Conservation (phyloP, 495 filamentous ascomycete species). For the Parathielavia appendiculata region DNA sequence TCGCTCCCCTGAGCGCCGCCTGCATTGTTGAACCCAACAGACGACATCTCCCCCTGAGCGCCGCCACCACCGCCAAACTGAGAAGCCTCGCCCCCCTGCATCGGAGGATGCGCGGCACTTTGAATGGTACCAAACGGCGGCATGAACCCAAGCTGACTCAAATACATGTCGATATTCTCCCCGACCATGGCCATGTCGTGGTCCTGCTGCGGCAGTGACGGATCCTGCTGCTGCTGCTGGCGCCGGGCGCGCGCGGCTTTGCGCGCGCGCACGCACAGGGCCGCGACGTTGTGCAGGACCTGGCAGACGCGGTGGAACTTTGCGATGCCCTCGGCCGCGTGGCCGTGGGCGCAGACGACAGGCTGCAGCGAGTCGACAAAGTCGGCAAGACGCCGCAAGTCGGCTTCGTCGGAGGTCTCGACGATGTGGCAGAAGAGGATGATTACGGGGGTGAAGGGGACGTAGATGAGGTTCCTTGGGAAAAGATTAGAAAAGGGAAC, state of each 20-base stretch:
- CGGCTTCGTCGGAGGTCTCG: conserved; percentile 43
- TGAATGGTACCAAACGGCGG: conserved; percentile 28
- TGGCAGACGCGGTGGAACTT: conserved; percentile 58
- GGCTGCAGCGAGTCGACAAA: conserved; percentile 56
- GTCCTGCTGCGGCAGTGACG: conserved; percentile 38
- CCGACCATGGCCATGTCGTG: conserved; percentile 37
- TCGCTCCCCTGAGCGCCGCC: conserved; percentile 38
- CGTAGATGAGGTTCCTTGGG: conserved; percentile 56
- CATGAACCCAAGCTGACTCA: conserved; percentile 59
- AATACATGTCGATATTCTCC: conserved; percentile 60
- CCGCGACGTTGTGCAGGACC: conserved; percentile 56
- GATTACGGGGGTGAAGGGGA: conserved; percentile 65
- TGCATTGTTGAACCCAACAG: conserved; percentile 19
- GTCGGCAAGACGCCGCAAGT: conserved; percentile 49
- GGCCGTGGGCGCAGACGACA: conserved; percentile 32
- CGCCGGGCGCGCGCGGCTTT: conserved; percentile 40
- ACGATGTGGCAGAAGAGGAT: conserved; percentile 67
- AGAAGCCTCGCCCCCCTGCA: not conserved
- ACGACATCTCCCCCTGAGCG: conserved; percentile 4
- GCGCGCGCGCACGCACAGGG: conserved; percentile 54
- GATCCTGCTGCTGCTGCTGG: not conserved
- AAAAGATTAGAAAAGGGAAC: not conserved
- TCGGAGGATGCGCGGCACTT: not conserved
- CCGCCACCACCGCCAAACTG: conserved; percentile 2
- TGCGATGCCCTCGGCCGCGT: conserved; percentile 50